Conservation (phyloP, 2,329 filamentous ascomycete species). For the Apiospora marii region DNA sequence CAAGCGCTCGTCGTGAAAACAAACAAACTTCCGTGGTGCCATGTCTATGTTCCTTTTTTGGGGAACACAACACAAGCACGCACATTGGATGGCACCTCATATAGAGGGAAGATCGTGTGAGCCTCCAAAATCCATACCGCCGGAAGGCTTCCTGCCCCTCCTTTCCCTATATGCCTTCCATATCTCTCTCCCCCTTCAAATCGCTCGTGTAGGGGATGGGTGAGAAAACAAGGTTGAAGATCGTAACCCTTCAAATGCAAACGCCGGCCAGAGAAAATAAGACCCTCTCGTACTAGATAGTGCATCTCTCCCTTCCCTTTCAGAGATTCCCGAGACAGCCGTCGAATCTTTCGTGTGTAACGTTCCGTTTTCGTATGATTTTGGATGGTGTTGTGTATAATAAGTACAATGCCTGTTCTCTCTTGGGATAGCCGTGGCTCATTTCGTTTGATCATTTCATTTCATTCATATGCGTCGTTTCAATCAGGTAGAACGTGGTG, state of each 20-base stretch:
- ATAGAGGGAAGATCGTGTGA: no score
- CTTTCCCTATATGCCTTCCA: background rate
- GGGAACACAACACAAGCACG: background rate
- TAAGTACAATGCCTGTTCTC: background rate
- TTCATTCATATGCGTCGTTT: conserved; percentile 22
- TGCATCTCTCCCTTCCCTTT: background rate
- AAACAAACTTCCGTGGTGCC: background rate
- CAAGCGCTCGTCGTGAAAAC: background rate
- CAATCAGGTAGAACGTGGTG: background rate
- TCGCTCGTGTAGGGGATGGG: background rate
- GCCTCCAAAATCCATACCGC: background rate
- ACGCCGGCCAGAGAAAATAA: background rate
- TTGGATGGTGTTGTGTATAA: background rate
- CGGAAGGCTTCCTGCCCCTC: background rate
- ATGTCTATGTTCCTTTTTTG: background rate
- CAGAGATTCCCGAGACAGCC: background rate
- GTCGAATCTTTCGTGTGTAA: background rate
- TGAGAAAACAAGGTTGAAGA: background rate
- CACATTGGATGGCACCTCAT: background rate
- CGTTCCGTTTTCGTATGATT: conserved; percentile 9
- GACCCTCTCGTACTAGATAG: background rate
- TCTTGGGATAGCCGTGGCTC: conserved; percentile 3
- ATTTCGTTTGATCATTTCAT: conserved; percentile 12
- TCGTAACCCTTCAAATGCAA: background rate
- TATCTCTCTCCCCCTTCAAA: background rate